Evolutionary conservation across 805 yeast species (phyloP), one percentile per base, ranked within the genome.

Genomic region (Saccharomycopsis malanga): DNA sequence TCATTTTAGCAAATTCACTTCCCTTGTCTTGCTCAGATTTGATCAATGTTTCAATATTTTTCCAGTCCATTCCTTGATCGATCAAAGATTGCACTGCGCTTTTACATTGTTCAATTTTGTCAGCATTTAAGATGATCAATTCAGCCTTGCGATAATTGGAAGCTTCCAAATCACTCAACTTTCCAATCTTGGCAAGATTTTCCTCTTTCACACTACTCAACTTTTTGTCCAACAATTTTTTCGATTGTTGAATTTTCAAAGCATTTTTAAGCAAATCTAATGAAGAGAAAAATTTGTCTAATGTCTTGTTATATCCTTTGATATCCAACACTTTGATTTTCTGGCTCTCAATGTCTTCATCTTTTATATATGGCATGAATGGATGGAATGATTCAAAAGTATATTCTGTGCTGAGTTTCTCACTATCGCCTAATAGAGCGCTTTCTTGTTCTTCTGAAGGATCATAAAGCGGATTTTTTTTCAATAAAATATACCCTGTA

Each of bases 61-160:
- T 75, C 98, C 98, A 91, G 61, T 91, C 97, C 87, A 87, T 86
- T 53, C 86, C 89, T 58, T 86, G 93, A 47, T 82, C 80, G 3
- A 88, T 53, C 46, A 87, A 65, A 1, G 69, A 66, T 49, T 81
- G 83, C 3, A 91, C 84, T 2, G 84, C 81, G 5, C 60, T 62
- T 50, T 76, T 81, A 41, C 93, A 87, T 15, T 76, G 76, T 42
- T 83, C 93, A 4, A 89, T 87, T 22, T 76, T 55, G 23, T 78
- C 79, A 3, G 91, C 83, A 60, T 83, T 72, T 32, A 72, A 66
- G 52, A 85, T 82, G 24, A 91, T 79, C 3, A 83, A 67, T 53
- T 79, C 81, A 9, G 95, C 98, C 54, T 81, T 84, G 46, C 68
- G 68, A 52, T 73, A 76, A 56, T 85, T 85, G 1, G 71, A 56